phyloP scores from a whole-genome alignment of 495 filamentous ascomycete genomes.

The Xylaria grammica region DNA sequence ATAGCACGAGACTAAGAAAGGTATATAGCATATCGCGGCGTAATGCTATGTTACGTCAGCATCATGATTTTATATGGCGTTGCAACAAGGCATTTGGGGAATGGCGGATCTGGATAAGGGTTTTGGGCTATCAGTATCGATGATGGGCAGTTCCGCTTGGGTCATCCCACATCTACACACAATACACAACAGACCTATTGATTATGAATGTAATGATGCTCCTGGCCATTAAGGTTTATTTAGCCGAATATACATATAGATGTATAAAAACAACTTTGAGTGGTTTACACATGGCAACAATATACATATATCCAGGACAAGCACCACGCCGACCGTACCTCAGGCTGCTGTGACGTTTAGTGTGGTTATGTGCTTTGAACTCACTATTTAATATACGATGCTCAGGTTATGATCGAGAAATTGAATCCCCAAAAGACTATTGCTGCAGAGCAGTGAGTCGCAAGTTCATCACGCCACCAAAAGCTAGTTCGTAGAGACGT shows the following conservation, averaged over 20 bases:
- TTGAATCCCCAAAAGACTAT: no score
- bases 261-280: no score
- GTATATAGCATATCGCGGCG: neutral
- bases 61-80: conserved; percentile 19
- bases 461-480: neutral
- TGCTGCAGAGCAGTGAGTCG: no score
- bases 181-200: neutral
- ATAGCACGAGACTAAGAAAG: conserved; percentile 14
- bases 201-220: conserved; percentile 9
- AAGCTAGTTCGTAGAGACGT: neutral
- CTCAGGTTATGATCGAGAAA: no score
- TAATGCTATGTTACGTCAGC: neutral
- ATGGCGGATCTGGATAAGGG: neutral
- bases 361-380: neutral
- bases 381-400: neutral
- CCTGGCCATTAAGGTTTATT: neutral
- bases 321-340: no score
- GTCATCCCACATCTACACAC: neutral
- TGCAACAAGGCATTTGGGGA: conserved; percentile 2
- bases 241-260: neutral
- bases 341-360: no score
- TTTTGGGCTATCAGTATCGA: neutral
- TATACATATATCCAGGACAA: no score
- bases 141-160: neutral
- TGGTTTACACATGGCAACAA: no score